Base-by-base conservation (phyloP, 2,329 filamentous ascomycete genomes). In the Xenosphaeropsis pyriputrescens region DNA sequence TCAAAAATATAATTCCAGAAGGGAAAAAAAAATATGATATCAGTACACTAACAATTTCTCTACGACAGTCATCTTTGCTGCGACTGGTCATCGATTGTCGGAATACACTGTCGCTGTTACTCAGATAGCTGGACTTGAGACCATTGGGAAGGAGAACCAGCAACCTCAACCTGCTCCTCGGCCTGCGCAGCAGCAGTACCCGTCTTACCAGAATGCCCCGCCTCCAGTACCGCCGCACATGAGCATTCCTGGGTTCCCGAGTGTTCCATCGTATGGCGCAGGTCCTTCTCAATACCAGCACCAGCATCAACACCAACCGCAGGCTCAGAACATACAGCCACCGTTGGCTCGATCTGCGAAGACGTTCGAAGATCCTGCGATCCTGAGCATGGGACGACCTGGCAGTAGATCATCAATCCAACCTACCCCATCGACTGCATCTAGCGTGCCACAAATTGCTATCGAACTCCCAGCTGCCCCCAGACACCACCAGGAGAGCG, bases 301-400 rank as follows among this genome's bases (percentile, higher is more conserved):
- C n/a, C n/a, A 11, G 14, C 42, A 43, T 11, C 34, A 36, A 9
- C 16, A 35, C 6, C 37, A 44, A 17, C 17, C 16, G 14, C 29
- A 22, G 11, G 8, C 18, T 4, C 34, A 16, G 36, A 11, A 16
- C 5, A 7, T 33, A 3, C 11, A 34, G 1, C 3, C 31, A 12
- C 2, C 22, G 7, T 8, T 16, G 15, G 22, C 11, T 30, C 17
- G 8, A 18, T 41, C 41, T 17, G 26, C 46, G 15, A 46, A 43
- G 35, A 42, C 40, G 0, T 52, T 56, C 15, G 51, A 55, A 22
- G 54, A 57, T 39, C 53, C 54, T n/a, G 53, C 54, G 8, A 57
- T 57, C 38, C 32, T 57, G 33, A 54, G 51, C 38, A 43, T 57
- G 36, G 53, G 53, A 22, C 55, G 53, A 30, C 57, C 62, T 3